Percentiles rank a stretch among this genome's conserved stretches.
phyloP scores from a whole-genome alignment of 2,329 filamentous ascomycete species.

The Calonectria pteridis region DNA sequence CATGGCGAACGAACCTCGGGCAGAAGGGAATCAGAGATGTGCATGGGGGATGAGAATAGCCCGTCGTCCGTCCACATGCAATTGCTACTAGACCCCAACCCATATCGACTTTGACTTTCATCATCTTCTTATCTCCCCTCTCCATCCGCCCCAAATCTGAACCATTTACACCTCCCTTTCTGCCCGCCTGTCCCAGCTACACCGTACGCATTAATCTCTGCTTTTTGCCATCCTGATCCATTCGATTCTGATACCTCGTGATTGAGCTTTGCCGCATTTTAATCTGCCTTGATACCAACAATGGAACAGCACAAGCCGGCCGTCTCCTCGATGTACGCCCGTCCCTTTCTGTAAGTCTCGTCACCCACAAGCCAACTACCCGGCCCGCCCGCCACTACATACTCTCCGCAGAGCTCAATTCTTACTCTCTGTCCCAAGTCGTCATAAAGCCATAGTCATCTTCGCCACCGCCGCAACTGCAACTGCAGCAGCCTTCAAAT shows the following conservation, averaged over 20 bases:
- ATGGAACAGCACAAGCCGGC: conserved; percentile 30
- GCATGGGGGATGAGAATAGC: not conserved
- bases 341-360: conserved; percentile 39
- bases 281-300: not conserved
- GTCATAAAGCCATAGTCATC: conserved; percentile 53
- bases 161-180: not conserved
- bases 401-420: not conserved
- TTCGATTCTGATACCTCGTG: not conserved
- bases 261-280: not conserved
- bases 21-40: not conserved
- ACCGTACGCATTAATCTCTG: not conserved
- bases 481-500: conserved; percentile 46
- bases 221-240: not conserved
- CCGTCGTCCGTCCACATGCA: not conserved
- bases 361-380: not conserved
- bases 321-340: conserved; percentile 30
- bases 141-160: not conserved
- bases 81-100: not conserved
- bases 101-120: not conserved
- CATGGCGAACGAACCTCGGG: not conserved
- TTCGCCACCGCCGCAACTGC: conserved; percentile 49
- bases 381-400: not conserved
- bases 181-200: not conserved
- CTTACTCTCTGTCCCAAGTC: conserved; percentile 43
- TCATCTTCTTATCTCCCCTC: not conserved